A percentile compares a stretch with the other conserved stretches of the same genome.
Evolutionary conservation across 2,329 filamentous ascomycete genomes (phyloP).

Genomic region (Westerdykella ornata): DNA sequence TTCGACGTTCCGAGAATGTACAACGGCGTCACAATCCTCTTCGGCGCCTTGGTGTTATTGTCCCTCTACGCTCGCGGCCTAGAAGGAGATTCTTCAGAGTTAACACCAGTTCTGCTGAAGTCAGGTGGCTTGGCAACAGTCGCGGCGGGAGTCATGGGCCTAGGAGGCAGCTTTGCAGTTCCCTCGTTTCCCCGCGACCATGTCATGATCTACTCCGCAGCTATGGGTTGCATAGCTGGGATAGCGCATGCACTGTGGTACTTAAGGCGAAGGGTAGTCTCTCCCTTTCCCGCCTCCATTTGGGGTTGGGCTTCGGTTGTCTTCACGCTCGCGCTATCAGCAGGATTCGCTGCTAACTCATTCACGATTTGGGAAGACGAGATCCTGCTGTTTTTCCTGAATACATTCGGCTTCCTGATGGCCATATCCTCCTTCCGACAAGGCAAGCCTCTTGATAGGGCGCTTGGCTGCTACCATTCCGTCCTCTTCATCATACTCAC

Average conservation of each 20-base stretch:
- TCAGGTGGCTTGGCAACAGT: slow-evolving; percentile 46
- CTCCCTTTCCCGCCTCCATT: slow-evolving; percentile 62
- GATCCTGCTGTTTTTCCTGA: slow-evolving; percentile 84
- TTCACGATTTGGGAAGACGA: slow-evolving; percentile 99
- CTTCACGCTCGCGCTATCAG: slow-evolving; percentile 79
- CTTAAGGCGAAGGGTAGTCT: slow-evolving; percentile 38
- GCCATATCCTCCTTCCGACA: slow-evolving; percentile 70
- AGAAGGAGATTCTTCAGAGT: slow-evolving; percentile 47
- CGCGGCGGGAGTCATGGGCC: slow-evolving; percentile 38
- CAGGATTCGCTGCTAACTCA: slow-evolving; percentile 93
- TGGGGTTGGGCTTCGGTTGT: slow-evolving; percentile 85
- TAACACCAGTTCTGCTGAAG: slow-evolving; percentile 49
- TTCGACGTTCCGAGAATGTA: slow-evolving; percentile 87
- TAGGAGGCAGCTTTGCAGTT: slow-evolving; percentile 41
- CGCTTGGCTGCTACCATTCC: slow-evolving; percentile 77
- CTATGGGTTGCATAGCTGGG: slow-evolving; percentile 36
- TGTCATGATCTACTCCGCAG: slow-evolving; percentile 38
- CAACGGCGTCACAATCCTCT: slow-evolving; percentile 66
- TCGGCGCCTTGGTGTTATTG: slow-evolving; percentile 60
- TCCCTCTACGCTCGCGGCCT: slow-evolving; percentile 63
- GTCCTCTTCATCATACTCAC: slow-evolving; percentile 73
- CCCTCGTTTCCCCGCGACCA: slow-evolving; percentile 37
- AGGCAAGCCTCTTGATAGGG: slow-evolving; percentile 58
- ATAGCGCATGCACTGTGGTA: slow-evolving; percentile 39
- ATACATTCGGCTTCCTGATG: slow-evolving; percentile 75